Base-by-base conservation (phyloP, 768 basidiomycete genomes). In the Psilocybe cyanescens region DNA sequence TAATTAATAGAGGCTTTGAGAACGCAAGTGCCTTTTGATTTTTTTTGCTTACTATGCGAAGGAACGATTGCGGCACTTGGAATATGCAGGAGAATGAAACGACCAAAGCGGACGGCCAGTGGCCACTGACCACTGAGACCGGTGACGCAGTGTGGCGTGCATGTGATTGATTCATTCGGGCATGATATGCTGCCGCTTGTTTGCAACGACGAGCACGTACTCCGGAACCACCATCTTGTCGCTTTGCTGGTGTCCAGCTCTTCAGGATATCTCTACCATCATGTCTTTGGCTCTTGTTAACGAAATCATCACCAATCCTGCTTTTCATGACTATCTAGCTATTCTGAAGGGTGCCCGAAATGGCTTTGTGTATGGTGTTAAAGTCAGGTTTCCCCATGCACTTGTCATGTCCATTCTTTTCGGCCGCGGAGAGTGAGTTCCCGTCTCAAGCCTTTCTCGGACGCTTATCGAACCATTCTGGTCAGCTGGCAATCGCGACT, bases 361-460 rank as follows among this genome's bases (percentile, higher is more conserved):
- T 71, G 94, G 94, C 4, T 84, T 94, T 61, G 91, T 95, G 8
- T 95, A 95, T 67, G 94, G 94, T 39, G 91, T 90, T 67, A 94
- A 95, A 77, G 90, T 97, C 64, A 81, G 95, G 46, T 96, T 97
- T 69, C 97, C 97, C 41, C 97, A 99, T 83, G 97, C 97, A 1
- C 79, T 99, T 30, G 90, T 99, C 53, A 98, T 98, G 96, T 91
- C 95, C 24, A 85, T 97, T 62, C 80, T 99, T 45, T 99, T 98
- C 70, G 94, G 95, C 33, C 85, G 90, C 51, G 95, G 95, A 79
- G 86, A 92, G 94, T 97, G 67, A 74, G 94, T 86, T 4, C 57
- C 44, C 46, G 44, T 14, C 53, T 56, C 19, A 24, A 33, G n/a
- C 28, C 55, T 37, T 29, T 58, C 55, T 49, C 14, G 56, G 65